Conservation (phyloP, 176 grass and related monocot species). For the Melocanna baccifera region DNA sequence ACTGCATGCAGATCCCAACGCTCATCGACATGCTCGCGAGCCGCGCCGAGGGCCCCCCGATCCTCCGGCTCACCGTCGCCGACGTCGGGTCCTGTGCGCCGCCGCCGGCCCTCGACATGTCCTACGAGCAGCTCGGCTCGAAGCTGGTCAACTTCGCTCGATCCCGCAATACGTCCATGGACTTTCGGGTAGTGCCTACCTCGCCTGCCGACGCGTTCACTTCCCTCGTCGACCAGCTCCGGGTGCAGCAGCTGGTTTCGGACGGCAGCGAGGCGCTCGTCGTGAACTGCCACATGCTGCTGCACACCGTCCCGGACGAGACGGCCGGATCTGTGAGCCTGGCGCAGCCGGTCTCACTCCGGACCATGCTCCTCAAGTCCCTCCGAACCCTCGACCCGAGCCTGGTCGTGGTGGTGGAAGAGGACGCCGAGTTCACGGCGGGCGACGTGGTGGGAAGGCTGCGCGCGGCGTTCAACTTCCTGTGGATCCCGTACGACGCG, state of each 20-base stretch:
- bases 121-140: conserved; percentile 80
- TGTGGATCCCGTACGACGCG: conserved; percentile 98
- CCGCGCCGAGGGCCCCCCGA: conserved; percentile 70
- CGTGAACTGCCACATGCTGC: conserved; percentile 94
- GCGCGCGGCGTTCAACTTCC: conserved; percentile 83
- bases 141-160: conserved; percentile 75
- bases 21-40: conserved; percentile 82
- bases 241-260: conserved; percentile 70
- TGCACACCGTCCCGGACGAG: conserved; percentile 87
- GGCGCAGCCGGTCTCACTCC: conserved; percentile 47
- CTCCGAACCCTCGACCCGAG: conserved; percentile 62
- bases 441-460: conserved; percentile 67
- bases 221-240: conserved; percentile 65
- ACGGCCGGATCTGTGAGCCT: conserved; percentile 56
- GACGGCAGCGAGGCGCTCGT: conserved; percentile 75
- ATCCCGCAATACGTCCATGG: conserved; percentile 73
- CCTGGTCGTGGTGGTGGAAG: conserved; percentile 74
- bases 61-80: conserved; percentile 71
- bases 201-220: conserved; percentile 61
- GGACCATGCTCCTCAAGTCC: conserved; percentile 81
- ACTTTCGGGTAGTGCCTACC: conserved; percentile 65
- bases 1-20: conserved; percentile 99
- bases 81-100: conserved; percentile 21
- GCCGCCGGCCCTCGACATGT: conserved; percentile 65
- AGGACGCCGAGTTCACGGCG: conserved; percentile 93